Evolutionary conservation across 2,329 filamentous ascomycete genomes (phyloP), one percentile per base, ranked within the genome.

Genomic region (Penicillium occitanis): DNA sequence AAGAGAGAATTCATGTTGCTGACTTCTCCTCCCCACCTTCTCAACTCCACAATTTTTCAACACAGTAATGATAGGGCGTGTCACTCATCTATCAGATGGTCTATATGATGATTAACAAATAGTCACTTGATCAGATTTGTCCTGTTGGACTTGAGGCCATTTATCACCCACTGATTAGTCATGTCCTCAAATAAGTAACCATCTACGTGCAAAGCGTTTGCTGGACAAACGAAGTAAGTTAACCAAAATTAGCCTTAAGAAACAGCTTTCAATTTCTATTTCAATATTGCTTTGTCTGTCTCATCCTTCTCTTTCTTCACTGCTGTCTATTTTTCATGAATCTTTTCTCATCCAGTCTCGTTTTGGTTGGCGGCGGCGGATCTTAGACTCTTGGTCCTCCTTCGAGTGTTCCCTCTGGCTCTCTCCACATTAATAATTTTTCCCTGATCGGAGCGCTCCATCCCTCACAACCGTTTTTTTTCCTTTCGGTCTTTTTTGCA

Each of bases 381-480:
- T 57, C 53, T 57, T 37, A 55, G 51, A 17, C 28, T 33, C 30
- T 19, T 37, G 14, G 35, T 37, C 3, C 10, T 37, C 13, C 35
- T 37, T 28, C 17, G 33, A 37, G 33, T 48, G 40, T 46, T 61
- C n/a, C 25, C 25, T 61, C 25, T 35, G 40, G 44, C 58, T 35
- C 44, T 46, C 58, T 61, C 40, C 58, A 61, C 44, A 61, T 46
- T 50, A 46, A 61, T 50, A 61, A 46, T 50, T 61, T 61, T 48
- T 61, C 37, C 40, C 58, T 61, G 22, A 57, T 37, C 11, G 28
- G 28, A 30, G 28, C 28, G 30, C 30, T 57, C 53, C 53, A 40
- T 57, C 48, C 61, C 33, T 63, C 61, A 35, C 37, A 25, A 22
- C 17, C 48, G 25, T 55, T 55, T 63, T 63, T 65, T 53, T 53